Evolutionary conservation across 1,139 yeast species (phyloP), one percentile per base, ranked within the genome.

Genomic region (Yamadazyma trypodendri): DNA sequence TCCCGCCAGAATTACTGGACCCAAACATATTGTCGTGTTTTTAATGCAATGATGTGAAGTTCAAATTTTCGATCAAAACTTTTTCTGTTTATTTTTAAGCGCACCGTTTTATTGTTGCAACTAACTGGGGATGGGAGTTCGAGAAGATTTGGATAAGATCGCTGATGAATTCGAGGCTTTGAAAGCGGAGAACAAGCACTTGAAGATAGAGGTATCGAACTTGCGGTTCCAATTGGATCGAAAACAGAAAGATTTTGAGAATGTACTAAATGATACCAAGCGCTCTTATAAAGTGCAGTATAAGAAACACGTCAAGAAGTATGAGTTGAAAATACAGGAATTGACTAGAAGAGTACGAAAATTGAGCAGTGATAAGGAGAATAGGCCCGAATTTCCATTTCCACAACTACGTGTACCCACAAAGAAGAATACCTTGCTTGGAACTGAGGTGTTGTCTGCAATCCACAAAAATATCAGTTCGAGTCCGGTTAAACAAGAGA

Each of bases 21-120:
- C 42, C 44, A 32, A 43, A 43, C 35, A 31, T 33, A 15, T 58
- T 57, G 16, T 55, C 54, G 42, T 27, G 10, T 9, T 27, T 9
- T 7, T 15, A 20, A 10, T 15, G 11, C 29, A 20, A 18, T 37
- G 36, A 28, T 39, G 17, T 16, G 43, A 29, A 24, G 45, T 36
- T 30, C 13, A 31, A 31, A 25, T 34, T 18, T 34, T 28, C 33
- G 18, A 28, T n/a, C 22, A 14, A 32, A 23, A 23, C 14, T 24
- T 25, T 32, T 32, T 32, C 22, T 31, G 27, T 32, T 23, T 31
- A 25, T 30, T 24, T n/a, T 25, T 24, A n/a, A 18, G 17, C 31
- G 31, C 31, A 17, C 30, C 14, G 3, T 31, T 22, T 9, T 4
- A 14, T 21, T 25, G 18, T 23, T 9, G 24, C 24, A 10, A 23